A percentile compares a stretch with the other conserved stretches of the same genome.
phyloP scores from a whole-genome alignment of 2,329 filamentous ascomycete genomes.

The Claviceps sp. region DNA sequence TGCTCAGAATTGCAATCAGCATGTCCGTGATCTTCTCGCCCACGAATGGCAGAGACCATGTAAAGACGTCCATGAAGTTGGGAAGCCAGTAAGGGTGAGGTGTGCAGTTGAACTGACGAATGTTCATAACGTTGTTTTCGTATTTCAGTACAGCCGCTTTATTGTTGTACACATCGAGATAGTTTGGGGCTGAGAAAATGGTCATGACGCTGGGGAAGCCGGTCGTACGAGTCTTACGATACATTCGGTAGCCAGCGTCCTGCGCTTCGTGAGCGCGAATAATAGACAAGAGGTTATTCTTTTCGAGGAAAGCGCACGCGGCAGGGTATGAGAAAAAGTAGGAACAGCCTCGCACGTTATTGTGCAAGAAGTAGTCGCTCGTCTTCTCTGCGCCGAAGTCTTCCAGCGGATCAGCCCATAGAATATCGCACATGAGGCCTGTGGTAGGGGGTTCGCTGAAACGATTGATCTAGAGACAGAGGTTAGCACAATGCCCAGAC shows the following conservation, averaged over 20 bases:
- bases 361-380: conserved; percentile 93
- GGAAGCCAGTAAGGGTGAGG: conserved; percentile 98
- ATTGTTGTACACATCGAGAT: conserved; percentile 99
- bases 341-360: conserved; percentile 94
- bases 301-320: conserved; percentile 93
- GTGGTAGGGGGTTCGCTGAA: conserved; percentile 97
- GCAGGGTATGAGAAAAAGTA: conserved; percentile 99
- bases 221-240: conserved; percentile 93
- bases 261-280: conserved; percentile 97
- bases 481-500: neutral
- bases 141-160: conserved; percentile 98
- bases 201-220: conserved; percentile 99
- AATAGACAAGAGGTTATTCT: conserved; percentile 94
- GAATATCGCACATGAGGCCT: conserved; percentile 96
- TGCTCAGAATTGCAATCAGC: conserved; percentile 96
- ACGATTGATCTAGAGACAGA: conserved; percentile 62
- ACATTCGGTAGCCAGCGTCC: conserved; percentile 98
- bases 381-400: conserved; percentile 99
- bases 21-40: conserved; percentile 99
- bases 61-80: conserved; percentile 99
- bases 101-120: conserved; percentile 98
- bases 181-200: conserved; percentile 98
- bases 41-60: conserved; percentile 98
- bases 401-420: conserved; percentile 96
- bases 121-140: conserved; percentile 99